Base-by-base conservation (phyloP, 768 basidiomycete genomes). In the Pleurotus eryngii region DNA sequence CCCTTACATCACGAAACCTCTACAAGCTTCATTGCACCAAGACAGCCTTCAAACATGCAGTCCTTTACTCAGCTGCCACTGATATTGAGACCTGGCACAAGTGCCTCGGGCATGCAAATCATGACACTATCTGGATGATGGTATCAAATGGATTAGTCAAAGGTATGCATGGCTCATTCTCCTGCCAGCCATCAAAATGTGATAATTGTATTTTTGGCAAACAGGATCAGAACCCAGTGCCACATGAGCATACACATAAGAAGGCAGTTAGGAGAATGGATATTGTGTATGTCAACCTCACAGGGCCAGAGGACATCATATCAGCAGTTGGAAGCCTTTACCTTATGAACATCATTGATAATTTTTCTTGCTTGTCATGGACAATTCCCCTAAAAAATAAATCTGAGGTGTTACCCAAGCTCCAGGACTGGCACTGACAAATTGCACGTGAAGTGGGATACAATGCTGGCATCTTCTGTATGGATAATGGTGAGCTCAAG, bases 301-400 rank as follows among this genome's bases (percentile, higher is more conserved):
- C 54, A 1, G 62, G 62, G 2, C 62, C 62, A 0, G 30, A 59
- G 20, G 62, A 38, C 1, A 47, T 63, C 2, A 12, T 39, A 18
- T 62, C 59, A 3, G 40, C 22, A 8, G 9, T 7, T 22, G 50
- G 70, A 17, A 66, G 71, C 40, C 55, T 63, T 2, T n/a, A n/a
- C n/a, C n/a, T n/a, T n/a, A n/a, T n/a, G n/a, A n/a, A n/a, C n/a
- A n/a, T n/a, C n/a, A n/a, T 66, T 74, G 65, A 65, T 73, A 55
- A 65, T 76, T 17, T 3, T 6, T 27, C 26, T 3, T 6, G 6
- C 26, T 27, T 27, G 3, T 3, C 26, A 63, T 76, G 8, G 72
- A 75, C 57, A 68, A 75, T 51, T 65, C 17, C 39, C 63, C 71
- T 0, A 6, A 27, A 27, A 64, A 62, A 5, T 65, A 76, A 75